Evolutionary conservation across 192 early-diverging fungal species (phyloP), one percentile per base, ranked within the genome.

Genomic region (Backusella westeae): DNA sequence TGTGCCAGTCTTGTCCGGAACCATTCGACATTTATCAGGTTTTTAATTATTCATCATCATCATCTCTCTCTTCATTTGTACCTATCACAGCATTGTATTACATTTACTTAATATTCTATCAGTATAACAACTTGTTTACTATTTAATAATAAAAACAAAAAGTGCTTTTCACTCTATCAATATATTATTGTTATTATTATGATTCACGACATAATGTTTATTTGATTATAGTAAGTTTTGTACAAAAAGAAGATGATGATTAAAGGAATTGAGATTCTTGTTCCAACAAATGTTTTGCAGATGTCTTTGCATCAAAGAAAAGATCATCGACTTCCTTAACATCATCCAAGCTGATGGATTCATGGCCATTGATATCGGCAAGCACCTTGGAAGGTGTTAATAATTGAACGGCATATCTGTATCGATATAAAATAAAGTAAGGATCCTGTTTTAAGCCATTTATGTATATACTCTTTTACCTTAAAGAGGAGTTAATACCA

Each of bases 351-450:
- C 86, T 86, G 76, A 99, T 94, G 53, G 88, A 82, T 32, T 91
- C 92, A 44, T 92, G 91, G 9, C 95, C 96, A 77, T 96, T 93
- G 72, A 97, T 94, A 77, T 91, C 86, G 32, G 94, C 89, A 75
- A 99, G 85, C 67, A 99, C 87, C 74, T 86, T 95, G 49, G 96
- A 92, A 2, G 97, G 98, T 6, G 95, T 96, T 49, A 99, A 87
- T 17, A 98, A 87, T 86, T 99, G 97, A 82, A 98, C 96, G 19
- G 95, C 93, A 80, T 96, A 98, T 83, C 92, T 93, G 80, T 39
- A 32, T 32, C 32, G 32, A 32, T 10, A 4, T 14, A 15, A 68
- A 49, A 0, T 19, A 35, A 35, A 46, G 1, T 35, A 42, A 19
- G 21, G 7, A 0, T 0, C 38, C 10, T 39, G 6, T 10, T 39